Evolutionary conservation across 768 basidiomycete species (phyloP), one percentile per base, ranked within the genome.

Genomic region (Amanita muscaria): DNA sequence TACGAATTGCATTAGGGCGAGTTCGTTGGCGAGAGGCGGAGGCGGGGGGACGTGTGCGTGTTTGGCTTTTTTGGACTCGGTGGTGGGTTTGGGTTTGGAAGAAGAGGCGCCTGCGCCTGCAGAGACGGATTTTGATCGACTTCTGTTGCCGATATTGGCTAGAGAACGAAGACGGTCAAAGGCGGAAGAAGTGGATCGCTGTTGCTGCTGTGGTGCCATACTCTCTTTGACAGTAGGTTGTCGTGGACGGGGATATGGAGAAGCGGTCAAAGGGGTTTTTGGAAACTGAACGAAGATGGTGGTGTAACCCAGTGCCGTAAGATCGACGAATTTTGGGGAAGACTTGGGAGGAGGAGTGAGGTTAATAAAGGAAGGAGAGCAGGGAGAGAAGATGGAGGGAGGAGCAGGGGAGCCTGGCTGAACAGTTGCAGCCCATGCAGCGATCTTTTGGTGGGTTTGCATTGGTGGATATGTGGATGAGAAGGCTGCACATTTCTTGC

Each of bases 391-490:
- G 15, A 4, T 29, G 16, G n/a, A 27, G 23, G 55, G 53, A 2
- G 72, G 64, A 3, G 67, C 67, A 3, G 83, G 83, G 12, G 83
- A 79, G 5, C 83, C 83, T 4, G 83, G 84, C 46, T 80, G 76
- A 44, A 87, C 80, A 50, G 64, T 68, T 15, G 75, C 63, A 4
- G 76, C 80, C 84, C 84, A 88, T 30, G 74, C 51, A 12, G 72
- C 55, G 36, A 86, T 82, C 42, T 63, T 68, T 29, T 29, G 27
- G 27, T 29, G 7, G 27, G 12, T 6, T 12, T 16, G 75, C 70
- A 50, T 67, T 66, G 46, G 45, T 39, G 12, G 25, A 48, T 24
- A 25, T 42, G 68, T 14, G 64, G 72, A 35, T 62, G 57, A 8
- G 70, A 2, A 11, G 5, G 42, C 6, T 9, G 32, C 15, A 16